These are phyloP conservation scores for Zymoseptoria ardabiliae DNA, from an alignment of 2,329 filamentous ascomycete species.

Conservation along the genomic window DNA sequence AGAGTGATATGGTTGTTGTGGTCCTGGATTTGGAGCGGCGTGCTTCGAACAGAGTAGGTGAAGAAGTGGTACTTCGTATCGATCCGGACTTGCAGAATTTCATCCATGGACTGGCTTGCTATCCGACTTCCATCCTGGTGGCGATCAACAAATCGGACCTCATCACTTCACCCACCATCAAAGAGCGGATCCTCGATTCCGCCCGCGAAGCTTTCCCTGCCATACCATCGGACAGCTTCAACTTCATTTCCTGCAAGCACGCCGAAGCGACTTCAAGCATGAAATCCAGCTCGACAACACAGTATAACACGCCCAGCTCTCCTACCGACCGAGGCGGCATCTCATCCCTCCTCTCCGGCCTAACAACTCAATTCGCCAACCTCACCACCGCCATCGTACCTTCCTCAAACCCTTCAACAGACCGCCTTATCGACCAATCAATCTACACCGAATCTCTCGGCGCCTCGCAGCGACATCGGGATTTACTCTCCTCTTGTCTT, in stretches of 20 bases:
- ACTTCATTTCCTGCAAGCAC: conserved; percentile 62
- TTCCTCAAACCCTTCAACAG: not conserved
- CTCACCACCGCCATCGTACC: conserved; percentile 52
- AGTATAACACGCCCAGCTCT: no score
- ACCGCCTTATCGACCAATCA: not conserved
- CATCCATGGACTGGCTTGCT: not conserved
- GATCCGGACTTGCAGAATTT: not conserved
- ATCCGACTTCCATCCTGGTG: conserved; percentile 38
- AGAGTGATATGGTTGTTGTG: conserved; percentile 79
- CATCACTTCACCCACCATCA: conserved; percentile 24
- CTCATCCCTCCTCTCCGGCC: conserved; percentile 57
- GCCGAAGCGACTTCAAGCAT: no score
- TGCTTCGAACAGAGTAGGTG: conserved; percentile 11
- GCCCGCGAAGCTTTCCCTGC: conserved; percentile 29
- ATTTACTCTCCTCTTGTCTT: conserved; percentile 69
- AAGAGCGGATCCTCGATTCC: not conserved
- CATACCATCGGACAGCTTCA: conserved; percentile 41
- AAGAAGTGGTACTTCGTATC: not conserved
- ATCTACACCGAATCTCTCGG: conserved; percentile 61
- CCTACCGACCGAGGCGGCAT: conserved; percentile 55
- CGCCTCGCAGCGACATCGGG: conserved; percentile 81
- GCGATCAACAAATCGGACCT: conserved; percentile 57
- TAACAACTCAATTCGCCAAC: conserved; percentile 60
- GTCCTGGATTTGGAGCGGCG: conserved; percentile 63
- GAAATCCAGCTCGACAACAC: no score